Conservation (phyloP, 2,329 filamentous ascomycete genomes). For the Cercospora brassicicola region DNA sequence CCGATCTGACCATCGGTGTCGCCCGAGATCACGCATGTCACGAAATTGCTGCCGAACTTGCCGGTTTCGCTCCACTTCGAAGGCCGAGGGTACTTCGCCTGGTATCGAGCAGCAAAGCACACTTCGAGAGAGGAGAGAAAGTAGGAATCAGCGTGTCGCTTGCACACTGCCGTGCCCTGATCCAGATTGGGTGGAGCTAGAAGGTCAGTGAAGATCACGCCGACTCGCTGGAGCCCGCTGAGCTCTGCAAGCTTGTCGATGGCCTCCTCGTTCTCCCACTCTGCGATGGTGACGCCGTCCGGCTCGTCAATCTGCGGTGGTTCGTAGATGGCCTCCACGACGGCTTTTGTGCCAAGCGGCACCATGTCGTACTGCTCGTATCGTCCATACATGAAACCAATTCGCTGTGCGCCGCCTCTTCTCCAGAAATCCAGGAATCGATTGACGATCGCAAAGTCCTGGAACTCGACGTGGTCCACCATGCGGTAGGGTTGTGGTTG, state of each 20-base stretch:
- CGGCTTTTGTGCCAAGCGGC: conserved; percentile 87
- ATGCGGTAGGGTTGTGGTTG: conserved; percentile 92
- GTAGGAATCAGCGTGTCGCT: conserved; percentile 92
- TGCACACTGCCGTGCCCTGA: conserved; percentile 87
- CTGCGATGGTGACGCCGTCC: conserved; percentile 80
- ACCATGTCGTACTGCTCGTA: conserved; percentile 91
- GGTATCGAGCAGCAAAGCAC: conserved; percentile 80
- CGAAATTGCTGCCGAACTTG: conserved; percentile 91
- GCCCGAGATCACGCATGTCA: conserved; percentile 93
- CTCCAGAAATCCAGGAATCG: conserved; percentile 91
- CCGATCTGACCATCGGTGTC: conserved; percentile 85
- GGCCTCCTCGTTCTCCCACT: conserved; percentile 82
- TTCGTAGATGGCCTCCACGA: conserved; percentile 97
- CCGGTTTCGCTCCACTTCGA: conserved; percentile 98
- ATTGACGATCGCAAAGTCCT: conserved; percentile 79
- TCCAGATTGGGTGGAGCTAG: conserved; percentile 67
- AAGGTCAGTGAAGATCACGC: conserved; percentile 93
- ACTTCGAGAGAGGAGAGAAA: conserved; percentile 91
- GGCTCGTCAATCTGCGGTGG: conserved; percentile 85
- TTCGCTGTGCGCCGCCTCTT: conserved; percentile 74
- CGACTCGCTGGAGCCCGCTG: conserved; percentile 84
- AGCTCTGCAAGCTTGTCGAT: conserved; percentile 76
- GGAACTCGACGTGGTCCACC: conserved; percentile 98
- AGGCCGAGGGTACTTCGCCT: conserved; percentile 82
- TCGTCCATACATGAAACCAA: conserved; percentile 87